Base-by-base conservation (phyloP, 768 basidiomycete species). In the Tricholoma hemisulphureum region DNA sequence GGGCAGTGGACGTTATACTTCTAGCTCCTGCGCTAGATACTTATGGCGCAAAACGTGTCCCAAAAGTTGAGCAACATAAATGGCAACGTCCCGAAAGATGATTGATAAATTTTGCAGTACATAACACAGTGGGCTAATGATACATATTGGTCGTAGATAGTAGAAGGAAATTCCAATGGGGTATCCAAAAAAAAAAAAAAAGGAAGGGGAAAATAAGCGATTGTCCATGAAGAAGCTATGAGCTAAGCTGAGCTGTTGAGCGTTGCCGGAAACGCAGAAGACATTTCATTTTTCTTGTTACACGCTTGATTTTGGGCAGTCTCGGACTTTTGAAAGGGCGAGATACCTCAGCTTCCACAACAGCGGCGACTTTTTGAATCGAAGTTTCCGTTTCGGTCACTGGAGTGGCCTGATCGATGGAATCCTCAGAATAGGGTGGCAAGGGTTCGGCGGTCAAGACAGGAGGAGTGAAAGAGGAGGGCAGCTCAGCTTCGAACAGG, bases 271-370 rank as follows among this genome's bases (percentile, higher is more conserved):
- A 21, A 51, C 4, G n/a, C 14, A 58, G 29, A 13, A 58, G 21
- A 32, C 41, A 28, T 34, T 45, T 58, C 16, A 52, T 32, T 23
- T 58, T 53, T 24, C 34, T 53, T 32, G 51, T 23, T 7, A 53
- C 26, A 29, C 35, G 16, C 28, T 46, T 52, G 28, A 53, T 20
- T n/a, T 50, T 50, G n/a, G 48, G n/a, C n/a, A n/a, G n/a, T n/a
- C n/a, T 35, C 5, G 14, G 4, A 20, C 13, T 49, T 24, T 37
- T 50, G n/a, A 18, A 4, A 7, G 23, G 2, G 5, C 7, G 55
- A n/a, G 21, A 24, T 35, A 6, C 20, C 3, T 16, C 24, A 2
- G 2, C 32, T 9, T 23, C 34, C 14, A 26, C 48, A 1, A 39
- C 16, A 8, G 9, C 3, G 11, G 16, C 35, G 5, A 34, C 8